These are phyloP conservation scores for Zygoascus sp. DNA, from an alignment of 1,139 yeast genomes.

Conservation along the genomic window DNA sequence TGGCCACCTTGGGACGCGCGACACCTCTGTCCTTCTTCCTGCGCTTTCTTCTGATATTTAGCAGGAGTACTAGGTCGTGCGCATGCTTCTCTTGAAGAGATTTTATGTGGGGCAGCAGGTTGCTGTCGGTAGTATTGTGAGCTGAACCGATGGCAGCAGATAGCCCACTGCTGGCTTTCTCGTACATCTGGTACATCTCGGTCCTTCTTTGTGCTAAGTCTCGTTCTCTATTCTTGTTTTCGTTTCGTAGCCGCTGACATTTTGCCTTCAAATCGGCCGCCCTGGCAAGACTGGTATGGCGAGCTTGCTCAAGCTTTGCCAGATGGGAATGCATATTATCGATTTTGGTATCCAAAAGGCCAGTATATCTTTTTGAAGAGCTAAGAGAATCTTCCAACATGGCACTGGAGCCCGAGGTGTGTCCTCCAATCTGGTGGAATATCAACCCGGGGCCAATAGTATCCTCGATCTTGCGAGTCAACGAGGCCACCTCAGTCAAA, in stretches of 20 bases:
- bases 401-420: background rate
- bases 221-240: conserved; percentile 12
- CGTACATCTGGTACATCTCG: conserved; percentile 9
- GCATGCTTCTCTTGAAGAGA: conserved; percentile 12
- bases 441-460: conserved; percentile 16
- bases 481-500: conserved; percentile 24
- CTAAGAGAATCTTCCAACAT: background rate
- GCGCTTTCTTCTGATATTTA: conserved; percentile 19
- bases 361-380: conserved; percentile 12
- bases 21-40: conserved; percentile 14
- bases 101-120: conserved; percentile 8
- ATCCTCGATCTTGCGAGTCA: conserved; percentile 22
- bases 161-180: conserved; percentile 9
- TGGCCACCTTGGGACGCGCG: conserved; percentile 8
- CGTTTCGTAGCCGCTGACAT: conserved; percentile 10
- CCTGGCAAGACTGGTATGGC: conserved; percentile 11
- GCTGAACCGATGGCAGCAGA: conserved; percentile 3
- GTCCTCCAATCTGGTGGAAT: conserved; percentile 3
- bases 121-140: background rate
- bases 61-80: conserved; percentile 15
- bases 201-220: conserved; percentile 8
- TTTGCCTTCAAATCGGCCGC: conserved; percentile 8
- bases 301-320: conserved; percentile 10
- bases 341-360: conserved; percentile 13
- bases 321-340: conserved; percentile 9